A percentile compares a stretch with the other conserved stretches of the same genome.
Evolutionary conservation across 2,329 filamentous ascomycete genomes (phyloP).

Genomic region (Alternaria longipes): DNA sequence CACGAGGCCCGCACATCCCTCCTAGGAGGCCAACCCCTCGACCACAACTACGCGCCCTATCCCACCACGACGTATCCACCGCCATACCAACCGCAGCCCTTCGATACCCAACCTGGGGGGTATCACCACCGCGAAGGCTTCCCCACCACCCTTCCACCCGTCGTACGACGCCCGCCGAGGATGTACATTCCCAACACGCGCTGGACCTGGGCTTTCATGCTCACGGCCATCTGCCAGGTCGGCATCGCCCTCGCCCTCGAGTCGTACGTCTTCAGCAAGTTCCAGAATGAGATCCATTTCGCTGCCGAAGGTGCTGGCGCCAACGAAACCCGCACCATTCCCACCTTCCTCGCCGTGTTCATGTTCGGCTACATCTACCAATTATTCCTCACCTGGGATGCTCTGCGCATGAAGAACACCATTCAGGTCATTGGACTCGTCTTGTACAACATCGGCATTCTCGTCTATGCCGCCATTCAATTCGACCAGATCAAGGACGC

Average conservation of each 20-base stretch:
- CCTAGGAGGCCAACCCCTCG: constrained; percentile 65
- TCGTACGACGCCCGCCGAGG: constrained; percentile 44
- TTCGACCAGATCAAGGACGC: constrained; percentile 87
- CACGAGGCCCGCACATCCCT: constrained; percentile 67
- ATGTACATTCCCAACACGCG: constrained; percentile 82
- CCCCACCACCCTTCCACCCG: constrained; percentile 54
- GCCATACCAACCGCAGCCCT: constrained; percentile 53
- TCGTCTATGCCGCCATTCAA: constrained; percentile 93
- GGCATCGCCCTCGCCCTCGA: constrained; percentile 84
- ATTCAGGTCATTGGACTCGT: constrained; percentile 98
- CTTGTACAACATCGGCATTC: constrained; percentile 87
- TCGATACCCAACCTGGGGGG: constrained; percentile 61
- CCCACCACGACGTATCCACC: constrained; percentile 38
- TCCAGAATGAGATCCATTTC: constrained; percentile 69
- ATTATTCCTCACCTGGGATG: constrained; percentile 89
- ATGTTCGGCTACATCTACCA: constrained; percentile 98
- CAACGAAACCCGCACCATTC: constrained; percentile 72
- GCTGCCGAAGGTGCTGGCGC: constrained; percentile 48
- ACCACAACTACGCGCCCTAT: constrained; percentile 60
- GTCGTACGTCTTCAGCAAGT: constrained; percentile 86
- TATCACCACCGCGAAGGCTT: constrained; percentile 54
- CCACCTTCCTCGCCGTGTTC: constrained; percentile 94
- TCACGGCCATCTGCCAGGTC: constrained; percentile 78
- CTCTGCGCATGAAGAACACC: constrained; percentile 92
- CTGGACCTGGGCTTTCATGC: constrained; percentile 90